Percentiles rank a stretch among this genome's conserved stretches.
phyloP scores from a whole-genome alignment of 257 asterid genomes.

The Fraxinus quadrangulata region DNA sequence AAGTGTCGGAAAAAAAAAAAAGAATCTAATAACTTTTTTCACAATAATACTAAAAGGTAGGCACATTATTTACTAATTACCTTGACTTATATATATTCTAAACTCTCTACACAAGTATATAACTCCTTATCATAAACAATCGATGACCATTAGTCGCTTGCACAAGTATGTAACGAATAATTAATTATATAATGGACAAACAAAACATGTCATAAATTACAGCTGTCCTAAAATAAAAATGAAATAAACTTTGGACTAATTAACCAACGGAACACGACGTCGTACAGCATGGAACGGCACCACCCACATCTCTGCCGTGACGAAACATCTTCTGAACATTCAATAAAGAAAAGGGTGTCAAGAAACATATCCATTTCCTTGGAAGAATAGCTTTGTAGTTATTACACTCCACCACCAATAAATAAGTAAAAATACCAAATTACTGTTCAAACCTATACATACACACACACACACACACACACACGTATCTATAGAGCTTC shows the following conservation, averaged over 20 bases:
- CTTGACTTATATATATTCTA: no score
- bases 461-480: background rate
- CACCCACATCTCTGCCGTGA: constrained; percentile 18
- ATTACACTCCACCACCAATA: background rate
- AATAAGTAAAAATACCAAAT: background rate
- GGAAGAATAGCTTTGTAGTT: constrained; percentile 13
- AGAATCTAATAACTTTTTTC: no score
- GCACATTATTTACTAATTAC: no score
- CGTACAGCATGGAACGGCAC: background rate
- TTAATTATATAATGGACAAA: no score
- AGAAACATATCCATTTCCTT: constrained; percentile 2
- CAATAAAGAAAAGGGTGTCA: constrained; percentile 4
- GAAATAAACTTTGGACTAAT: background rate
- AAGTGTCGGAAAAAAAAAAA: no score
- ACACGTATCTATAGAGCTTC: constrained; percentile 9
- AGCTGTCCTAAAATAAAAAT: no score
- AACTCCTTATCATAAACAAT: no score
- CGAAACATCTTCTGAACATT: constrained; percentile 11
- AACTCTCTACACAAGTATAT: no score
- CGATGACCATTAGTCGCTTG: no score
- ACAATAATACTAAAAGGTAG: no score
- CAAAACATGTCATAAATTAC: no score
- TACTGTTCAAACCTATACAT: background rate
- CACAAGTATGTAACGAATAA: no score
- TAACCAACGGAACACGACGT: constrained; percentile 22